These are phyloP conservation scores for Triticum turgidum DNA, from an alignment of 176 grass and related monocot species.

Conservation along the genomic window DNA sequence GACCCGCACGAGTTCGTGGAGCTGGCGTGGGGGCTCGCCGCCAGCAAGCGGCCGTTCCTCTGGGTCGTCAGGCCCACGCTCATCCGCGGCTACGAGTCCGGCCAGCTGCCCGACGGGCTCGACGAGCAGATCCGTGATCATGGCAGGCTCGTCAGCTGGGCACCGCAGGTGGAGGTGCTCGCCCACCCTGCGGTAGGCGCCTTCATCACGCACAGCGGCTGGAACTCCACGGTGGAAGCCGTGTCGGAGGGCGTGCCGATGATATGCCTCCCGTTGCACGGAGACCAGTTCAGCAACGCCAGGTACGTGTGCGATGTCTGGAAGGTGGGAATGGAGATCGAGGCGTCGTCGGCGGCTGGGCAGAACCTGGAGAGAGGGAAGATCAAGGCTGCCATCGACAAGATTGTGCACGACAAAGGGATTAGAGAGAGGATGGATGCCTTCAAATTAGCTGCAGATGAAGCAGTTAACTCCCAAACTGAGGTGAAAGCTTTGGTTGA, in stretches of 20 bases:
- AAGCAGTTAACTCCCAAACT: no score
- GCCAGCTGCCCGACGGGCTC: neutral
- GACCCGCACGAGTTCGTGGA: slow-evolving; percentile 1
- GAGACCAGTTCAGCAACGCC: neutral
- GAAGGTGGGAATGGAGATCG: neutral
- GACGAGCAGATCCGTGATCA: neutral
- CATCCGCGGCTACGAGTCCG: neutral
- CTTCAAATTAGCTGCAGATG: no score
- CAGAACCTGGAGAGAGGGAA: neutral
- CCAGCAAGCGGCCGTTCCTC: neutral
- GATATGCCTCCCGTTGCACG: neutral
- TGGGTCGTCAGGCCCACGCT: slow-evolving; percentile 14
- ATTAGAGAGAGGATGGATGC: neutral
- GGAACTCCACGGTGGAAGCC: neutral
- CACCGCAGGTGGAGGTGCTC: slow-evolving; percentile 12
- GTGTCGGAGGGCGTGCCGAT: slow-evolving; percentile 1
- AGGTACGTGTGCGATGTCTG: slow-evolving; percentile 6
- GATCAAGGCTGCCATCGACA: neutral
- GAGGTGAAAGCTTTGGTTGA: no score
- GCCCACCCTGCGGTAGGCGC: neutral
- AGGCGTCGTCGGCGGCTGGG: neutral
- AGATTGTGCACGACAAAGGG: neutral
- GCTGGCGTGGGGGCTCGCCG: slow-evolving; percentile 10
- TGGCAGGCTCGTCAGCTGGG: slow-evolving; percentile 9
- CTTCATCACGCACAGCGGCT: slow-evolving; percentile 8